phyloP scores from a whole-genome alignment of 371 early-diverging fungal species.

The Circinella umbellata region DNA sequence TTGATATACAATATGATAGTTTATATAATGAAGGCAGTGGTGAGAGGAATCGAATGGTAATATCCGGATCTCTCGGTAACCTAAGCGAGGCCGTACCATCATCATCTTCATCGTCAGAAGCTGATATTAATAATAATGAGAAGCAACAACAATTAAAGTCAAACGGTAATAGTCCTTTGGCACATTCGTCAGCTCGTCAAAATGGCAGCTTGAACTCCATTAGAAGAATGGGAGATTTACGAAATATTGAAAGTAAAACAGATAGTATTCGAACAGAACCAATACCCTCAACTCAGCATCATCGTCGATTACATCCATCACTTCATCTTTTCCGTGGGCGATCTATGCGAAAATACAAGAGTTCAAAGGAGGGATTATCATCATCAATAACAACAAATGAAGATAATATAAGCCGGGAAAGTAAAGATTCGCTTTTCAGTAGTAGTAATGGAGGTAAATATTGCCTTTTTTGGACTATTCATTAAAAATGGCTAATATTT shows the following conservation, averaged over 20 bases:
- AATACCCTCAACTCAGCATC: slow-evolving; percentile 16
- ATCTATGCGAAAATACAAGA: slow-evolving; percentile 2
- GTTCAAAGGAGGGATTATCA: not conserved
- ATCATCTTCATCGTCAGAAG: slow-evolving; percentile 2
- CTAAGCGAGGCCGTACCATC: slow-evolving; percentile 25
- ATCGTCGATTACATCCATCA: slow-evolving; percentile 16
- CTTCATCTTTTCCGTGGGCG: slow-evolving; percentile 25
- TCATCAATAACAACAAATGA: slow-evolving; percentile 19
- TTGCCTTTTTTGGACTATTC: not conserved
- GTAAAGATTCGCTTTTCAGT: not conserved
- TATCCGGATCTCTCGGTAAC: slow-evolving; percentile 41
- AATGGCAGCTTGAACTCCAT: not conserved
- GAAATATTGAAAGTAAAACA: not conserved
- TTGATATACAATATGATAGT: not conserved
- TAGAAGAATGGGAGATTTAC: not conserved
- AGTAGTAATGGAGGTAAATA: not conserved
- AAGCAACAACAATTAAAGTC: not conserved
- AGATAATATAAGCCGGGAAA: not conserved
- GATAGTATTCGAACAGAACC: slow-evolving; percentile 13
- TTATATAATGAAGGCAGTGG: slow-evolving; percentile 7
- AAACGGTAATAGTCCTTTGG: not conserved
- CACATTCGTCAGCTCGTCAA: not conserved
- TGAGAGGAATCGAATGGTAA: slow-evolving; percentile 19
- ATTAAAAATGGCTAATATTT: too few species aligned
- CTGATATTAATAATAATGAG: not conserved